Evolutionary conservation across 495 filamentous ascomycete species (phyloP), one percentile per base, ranked within the genome.

Genomic region (Penicillium diatomitis): DNA sequence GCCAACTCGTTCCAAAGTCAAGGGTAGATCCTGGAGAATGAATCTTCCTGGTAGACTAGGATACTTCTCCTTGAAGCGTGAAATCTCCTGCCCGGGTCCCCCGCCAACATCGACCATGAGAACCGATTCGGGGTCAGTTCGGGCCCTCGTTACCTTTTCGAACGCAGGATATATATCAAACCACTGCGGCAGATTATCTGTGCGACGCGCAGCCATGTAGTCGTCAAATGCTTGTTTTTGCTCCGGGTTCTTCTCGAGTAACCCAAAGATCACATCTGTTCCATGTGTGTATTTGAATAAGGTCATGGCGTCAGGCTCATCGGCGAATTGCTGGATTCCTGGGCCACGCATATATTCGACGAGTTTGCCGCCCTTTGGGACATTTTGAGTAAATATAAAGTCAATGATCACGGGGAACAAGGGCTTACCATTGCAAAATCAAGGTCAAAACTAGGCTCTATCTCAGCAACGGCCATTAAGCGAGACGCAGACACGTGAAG

Each of bases 61-160:
- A 47, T 61, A 52, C 12, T 38, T 44, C 40, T 57, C 40, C 31
- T 48, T 57, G 41, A 77, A 41, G 11, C 61, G 61, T 11, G 60
- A 48, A n/a, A 74, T 48, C 44, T 79, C 73, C 36, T 78, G 71
- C 0, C 77, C 77, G 5, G 57, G 50, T 31, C 40, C 65, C 6
- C 74, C 77, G 38, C 65, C 76, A 0, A 78, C 61, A 56, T 82
- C 78, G 9, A 80, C 74, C 4, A 81, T 52, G 28, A 41, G 40
- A 8, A 30, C 31, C 8, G 40, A 27, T 10, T 37, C 30, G 4
- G 45, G 28, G 2, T 46, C 35, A 4, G 38, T 10, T 2, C 35
- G 8, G 68, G 63, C 11, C 29, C 54, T 44, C 2, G 57, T 41
- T 9, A 58, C 28, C 8, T 37, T 51, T 3, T 40, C 31, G 36